Conservation (phyloP, 2,329 filamentous ascomycete species). For the Cadophora luteo-olivacea region DNA sequence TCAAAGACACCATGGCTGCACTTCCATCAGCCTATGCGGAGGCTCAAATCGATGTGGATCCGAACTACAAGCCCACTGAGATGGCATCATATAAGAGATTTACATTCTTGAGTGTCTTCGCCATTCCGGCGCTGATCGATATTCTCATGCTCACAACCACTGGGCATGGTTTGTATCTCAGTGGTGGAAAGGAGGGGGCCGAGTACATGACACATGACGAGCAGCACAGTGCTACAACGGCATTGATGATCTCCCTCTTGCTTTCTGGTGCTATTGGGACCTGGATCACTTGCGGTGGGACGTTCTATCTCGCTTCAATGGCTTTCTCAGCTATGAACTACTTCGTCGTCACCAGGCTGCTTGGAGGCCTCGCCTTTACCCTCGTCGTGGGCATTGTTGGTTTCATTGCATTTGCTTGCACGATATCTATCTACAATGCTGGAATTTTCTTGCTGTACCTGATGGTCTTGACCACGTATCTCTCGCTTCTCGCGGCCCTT, state of each 20-base stretch:
- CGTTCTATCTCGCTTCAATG: constrained; percentile 65
- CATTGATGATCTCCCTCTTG: constrained; percentile 63
- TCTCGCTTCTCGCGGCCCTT: constrained; percentile 59
- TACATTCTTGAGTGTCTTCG: constrained; percentile 65
- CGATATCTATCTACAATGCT: constrained; percentile 52
- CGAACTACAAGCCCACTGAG: constrained; percentile 50
- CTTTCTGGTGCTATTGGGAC: constrained; percentile 66
- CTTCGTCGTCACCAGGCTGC: constrained; percentile 52
- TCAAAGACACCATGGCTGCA: constrained; percentile 56
- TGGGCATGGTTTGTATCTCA: constrained; percentile 67
- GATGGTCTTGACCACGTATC: constrained; percentile 62
- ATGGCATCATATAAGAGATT: constrained; percentile 47
- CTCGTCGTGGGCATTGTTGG: constrained; percentile 51
- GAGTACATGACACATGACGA: constrained; percentile 57
- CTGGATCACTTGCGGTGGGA: constrained; percentile 67
- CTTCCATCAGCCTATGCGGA: constrained; percentile 57
- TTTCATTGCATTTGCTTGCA: constrained; percentile 56
- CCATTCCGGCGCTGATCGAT: constrained; percentile 66
- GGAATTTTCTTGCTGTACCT: constrained; percentile 67
- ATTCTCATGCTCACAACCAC: constrained; percentile 52
- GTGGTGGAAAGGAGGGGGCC: constrained; percentile 40
- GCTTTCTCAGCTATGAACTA: constrained; percentile 54
- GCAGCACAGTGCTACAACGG: constrained; percentile 59
- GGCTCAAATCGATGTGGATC: constrained; percentile 57
- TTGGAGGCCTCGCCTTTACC: constrained; percentile 54